Conservation (phyloP, 2,329 filamentous ascomycete species). For the Colletotrichum cereale region DNA sequence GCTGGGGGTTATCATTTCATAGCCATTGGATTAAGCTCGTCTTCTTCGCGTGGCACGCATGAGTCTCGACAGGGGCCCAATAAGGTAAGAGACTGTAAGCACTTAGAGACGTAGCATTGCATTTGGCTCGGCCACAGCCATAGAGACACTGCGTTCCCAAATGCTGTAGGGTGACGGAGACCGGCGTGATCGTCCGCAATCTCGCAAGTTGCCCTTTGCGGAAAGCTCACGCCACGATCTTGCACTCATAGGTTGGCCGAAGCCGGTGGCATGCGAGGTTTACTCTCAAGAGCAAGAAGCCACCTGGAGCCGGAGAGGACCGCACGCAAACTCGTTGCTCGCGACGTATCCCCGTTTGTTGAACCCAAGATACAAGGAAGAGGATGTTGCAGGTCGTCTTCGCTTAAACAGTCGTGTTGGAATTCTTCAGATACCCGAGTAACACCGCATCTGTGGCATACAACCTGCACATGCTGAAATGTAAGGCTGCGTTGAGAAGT, state of each 20-base stretch:
- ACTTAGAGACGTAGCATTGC: background rate
- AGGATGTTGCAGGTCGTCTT: background rate
- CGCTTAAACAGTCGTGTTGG: background rate
- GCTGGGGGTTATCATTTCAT: background rate
- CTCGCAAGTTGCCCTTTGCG: background rate
- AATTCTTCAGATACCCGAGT: background rate
- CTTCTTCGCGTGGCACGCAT: constrained; percentile 14
- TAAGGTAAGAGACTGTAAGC: background rate
- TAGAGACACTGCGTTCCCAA: background rate
- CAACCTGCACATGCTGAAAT: background rate
- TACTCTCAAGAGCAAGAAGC: background rate
- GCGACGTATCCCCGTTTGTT: background rate
- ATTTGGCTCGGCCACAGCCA: background rate
- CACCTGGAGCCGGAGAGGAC: background rate
- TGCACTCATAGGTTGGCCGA: constrained; percentile 8
- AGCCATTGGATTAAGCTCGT: constrained; percentile 11
- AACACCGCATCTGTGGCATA: background rate
- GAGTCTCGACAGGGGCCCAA: background rate
- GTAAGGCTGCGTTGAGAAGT: background rate
- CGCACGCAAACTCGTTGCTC: background rate
- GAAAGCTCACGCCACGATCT: background rate
- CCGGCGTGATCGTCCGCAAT: constrained; percentile 15
- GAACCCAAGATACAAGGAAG: background rate
- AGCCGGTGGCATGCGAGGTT: background rate
- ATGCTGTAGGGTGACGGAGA: background rate